Evolutionary conservation across 805 yeast species (phyloP).

Genomic region (Teunomyces funiuensis): DNA sequence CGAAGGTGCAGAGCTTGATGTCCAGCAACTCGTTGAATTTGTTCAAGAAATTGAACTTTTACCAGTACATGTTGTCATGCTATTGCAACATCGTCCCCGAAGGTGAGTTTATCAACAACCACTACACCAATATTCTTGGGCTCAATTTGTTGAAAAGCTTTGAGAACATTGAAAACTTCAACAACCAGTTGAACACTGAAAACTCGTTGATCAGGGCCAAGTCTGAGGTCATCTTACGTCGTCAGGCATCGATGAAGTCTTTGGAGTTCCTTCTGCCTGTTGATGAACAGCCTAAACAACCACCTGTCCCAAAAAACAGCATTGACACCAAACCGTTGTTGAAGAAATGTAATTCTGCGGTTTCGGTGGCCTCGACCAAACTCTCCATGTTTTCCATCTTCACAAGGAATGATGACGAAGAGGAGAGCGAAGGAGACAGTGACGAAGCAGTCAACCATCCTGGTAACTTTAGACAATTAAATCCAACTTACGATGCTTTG

Average conservation of each 20-base stretch:
- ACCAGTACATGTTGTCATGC: conserved; percentile 41
- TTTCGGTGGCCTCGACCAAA: conserved; percentile 8
- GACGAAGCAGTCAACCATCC: background rate
- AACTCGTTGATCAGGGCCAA: conserved; percentile 13
- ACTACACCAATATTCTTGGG: conserved; percentile 34
- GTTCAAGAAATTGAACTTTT: conserved; percentile 32
- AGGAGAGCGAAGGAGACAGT: background rate
- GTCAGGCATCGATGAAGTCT: conserved; percentile 26
- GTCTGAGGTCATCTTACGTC: conserved; percentile 23
- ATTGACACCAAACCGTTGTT: background rate
- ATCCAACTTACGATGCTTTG: background rate
- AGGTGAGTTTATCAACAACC: conserved; percentile 30
- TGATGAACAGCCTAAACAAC: background rate
- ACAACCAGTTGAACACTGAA: conserved; percentile 23
- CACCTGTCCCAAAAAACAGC: background rate
- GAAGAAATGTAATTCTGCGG: background rate
- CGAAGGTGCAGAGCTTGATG: conserved; percentile 35
- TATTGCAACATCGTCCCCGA: conserved; percentile 36
- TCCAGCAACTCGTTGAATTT: conserved; percentile 30
- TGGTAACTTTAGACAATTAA: background rate
- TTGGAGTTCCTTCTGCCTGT: conserved; percentile 5
- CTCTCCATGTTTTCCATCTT: conserved; percentile 10
- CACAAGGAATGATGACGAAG: conserved; percentile 7
- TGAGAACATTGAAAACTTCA: conserved; percentile 32
- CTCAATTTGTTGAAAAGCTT: conserved; percentile 38